These are phyloP conservation scores for Dipteronia dyeriana DNA, from an alignment of 345 rosid genomes.

Conservation along the genomic window DNA sequence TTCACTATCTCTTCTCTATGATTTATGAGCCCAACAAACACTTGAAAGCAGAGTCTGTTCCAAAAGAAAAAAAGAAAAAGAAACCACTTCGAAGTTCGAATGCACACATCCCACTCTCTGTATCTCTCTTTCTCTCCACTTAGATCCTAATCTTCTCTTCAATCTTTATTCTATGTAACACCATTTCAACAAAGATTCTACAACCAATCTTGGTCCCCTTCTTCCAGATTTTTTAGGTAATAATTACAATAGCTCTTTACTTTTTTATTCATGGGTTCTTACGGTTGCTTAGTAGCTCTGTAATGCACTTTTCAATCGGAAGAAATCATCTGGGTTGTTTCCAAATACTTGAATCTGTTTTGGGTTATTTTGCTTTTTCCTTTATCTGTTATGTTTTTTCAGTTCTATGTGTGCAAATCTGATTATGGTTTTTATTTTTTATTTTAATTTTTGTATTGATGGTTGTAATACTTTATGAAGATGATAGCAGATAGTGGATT, in stretches of 20 bases:
- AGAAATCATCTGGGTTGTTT: constrained; percentile 30
- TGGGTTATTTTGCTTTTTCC: constrained; percentile 17
- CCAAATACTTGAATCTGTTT: constrained; percentile 19
- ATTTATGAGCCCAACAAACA: background rate
- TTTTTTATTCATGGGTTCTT: background rate
- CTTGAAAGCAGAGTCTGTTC: background rate
- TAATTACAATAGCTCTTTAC: background rate
- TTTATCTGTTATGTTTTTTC: constrained; percentile 3
- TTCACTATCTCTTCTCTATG: background rate
- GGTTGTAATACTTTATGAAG: background rate
- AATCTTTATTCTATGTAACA: constrained; percentile 16
- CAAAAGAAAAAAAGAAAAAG: too few species aligned
- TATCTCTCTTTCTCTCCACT: background rate
- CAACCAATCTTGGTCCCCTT: constrained; percentile 8
- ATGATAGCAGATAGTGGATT: background rate
- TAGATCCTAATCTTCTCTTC: constrained; percentile 23
- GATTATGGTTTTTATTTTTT: background rate
- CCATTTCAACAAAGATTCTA: background rate
- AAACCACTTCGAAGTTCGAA: background rate
- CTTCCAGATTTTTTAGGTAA: constrained; percentile 32
- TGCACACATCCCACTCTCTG: background rate
- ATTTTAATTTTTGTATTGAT: background rate
- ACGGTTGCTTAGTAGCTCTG: constrained; percentile 24
- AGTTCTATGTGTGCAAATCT: constrained; percentile 6
- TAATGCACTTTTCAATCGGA: constrained; percentile 19